Evolutionary conservation across 1,284 basidiomycete genomes (phyloP).

Genomic region (Calocybe gambosa): DNA sequence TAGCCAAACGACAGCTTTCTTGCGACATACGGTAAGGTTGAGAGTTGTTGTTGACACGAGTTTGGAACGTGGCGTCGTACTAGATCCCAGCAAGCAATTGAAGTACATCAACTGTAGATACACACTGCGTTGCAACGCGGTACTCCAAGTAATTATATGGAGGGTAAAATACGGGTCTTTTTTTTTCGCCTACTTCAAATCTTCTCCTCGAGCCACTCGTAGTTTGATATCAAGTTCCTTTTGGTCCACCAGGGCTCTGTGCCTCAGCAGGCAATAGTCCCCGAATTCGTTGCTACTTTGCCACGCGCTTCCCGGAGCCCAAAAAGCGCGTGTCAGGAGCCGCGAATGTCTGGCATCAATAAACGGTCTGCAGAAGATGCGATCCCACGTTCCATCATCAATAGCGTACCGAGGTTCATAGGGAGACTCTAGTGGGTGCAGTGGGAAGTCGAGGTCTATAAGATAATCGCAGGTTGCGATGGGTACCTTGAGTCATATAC

Average conservation of each 20-base stretch:
- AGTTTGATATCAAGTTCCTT: constrained; percentile 23
- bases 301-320: constrained; percentile 71
- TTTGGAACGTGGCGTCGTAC: neutral
- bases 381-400: constrained; percentile 66
- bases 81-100: no score
- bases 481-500: constrained; percentile 49
- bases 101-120: neutral
- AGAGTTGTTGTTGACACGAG: neutral
- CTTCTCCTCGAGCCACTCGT: constrained; percentile 12
- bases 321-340: constrained; percentile 67
- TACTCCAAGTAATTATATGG: neutral
- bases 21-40: neutral
- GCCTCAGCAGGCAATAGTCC: constrained; percentile 66
- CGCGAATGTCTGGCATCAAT: constrained; percentile 75
- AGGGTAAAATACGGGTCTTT: neutral
- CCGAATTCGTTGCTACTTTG: constrained; percentile 58
- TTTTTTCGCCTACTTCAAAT: neutral
- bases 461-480: constrained; percentile 78
- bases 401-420: constrained; percentile 76
- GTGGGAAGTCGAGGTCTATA: constrained; percentile 80
- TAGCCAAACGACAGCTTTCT: neutral
- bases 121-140: neutral
- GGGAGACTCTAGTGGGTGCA: constrained; percentile 44
- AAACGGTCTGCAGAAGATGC: constrained; percentile 71
- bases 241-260: constrained; percentile 27